These are phyloP conservation scores for Eurotiales sp. DNA, from an alignment of 2,329 filamentous ascomycete species.

Conservation along the genomic window DNA sequence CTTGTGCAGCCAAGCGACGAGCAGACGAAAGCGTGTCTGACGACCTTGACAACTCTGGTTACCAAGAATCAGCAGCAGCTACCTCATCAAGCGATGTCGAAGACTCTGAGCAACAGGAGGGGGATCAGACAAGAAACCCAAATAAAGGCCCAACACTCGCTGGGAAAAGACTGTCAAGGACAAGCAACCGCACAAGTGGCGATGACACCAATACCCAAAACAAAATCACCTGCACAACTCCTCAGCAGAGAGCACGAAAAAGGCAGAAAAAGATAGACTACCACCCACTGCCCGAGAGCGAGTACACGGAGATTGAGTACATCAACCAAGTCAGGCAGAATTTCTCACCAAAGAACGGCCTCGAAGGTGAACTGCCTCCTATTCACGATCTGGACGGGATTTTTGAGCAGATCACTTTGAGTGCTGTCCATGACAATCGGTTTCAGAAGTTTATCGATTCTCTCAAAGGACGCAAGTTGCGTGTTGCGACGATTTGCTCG, in stretches of 20 bases:
- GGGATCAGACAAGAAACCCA: not conserved
- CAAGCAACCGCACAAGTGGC: not conserved
- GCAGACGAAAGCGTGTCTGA: too few species aligned
- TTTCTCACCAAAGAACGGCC: slow-evolving; percentile 17
- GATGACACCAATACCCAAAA: not conserved
- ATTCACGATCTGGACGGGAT: slow-evolving; percentile 47
- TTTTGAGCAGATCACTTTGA: slow-evolving; percentile 46
- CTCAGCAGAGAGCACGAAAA: not conserved
- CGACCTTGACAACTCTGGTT: not conserved
- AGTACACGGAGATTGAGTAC: slow-evolving; percentile 12
- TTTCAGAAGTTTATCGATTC: slow-evolving; percentile 33
- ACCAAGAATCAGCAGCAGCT: not conserved
- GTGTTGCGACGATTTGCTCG: slow-evolving; percentile 70
- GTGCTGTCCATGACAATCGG: slow-evolving; percentile 28
- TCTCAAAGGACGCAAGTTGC: slow-evolving; percentile 39
- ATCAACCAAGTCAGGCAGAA: slow-evolving; percentile 10
- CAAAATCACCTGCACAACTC: too few species aligned
- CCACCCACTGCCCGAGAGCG: not conserved
- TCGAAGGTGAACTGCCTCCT: slow-evolving; percentile 42
- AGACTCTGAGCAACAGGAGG: not conserved
- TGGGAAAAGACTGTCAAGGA: not conserved
- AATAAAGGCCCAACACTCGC: not conserved
- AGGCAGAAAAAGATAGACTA: not conserved
- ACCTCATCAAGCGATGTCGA: not conserved
- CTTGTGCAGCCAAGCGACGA: not conserved